These are phyloP conservation scores for Baorangia bicolor DNA, from an alignment of 768 basidiomycete species.

Conservation along the genomic window DNA sequence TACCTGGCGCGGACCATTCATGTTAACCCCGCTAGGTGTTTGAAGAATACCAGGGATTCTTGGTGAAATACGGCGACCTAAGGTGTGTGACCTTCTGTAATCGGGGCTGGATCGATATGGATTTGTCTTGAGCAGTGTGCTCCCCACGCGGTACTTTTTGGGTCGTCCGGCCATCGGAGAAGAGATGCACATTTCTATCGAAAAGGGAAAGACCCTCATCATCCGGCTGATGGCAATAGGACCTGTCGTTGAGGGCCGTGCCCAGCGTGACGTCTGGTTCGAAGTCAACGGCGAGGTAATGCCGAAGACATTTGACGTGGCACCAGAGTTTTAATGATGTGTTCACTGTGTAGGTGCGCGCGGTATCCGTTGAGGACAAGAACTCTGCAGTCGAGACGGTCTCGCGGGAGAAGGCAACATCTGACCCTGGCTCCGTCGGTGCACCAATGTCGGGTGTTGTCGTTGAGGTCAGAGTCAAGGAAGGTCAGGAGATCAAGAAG, in stretches of 20 bases:
- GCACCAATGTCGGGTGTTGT: slow-evolving; percentile 98
- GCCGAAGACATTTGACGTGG: slow-evolving; percentile 4
- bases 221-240: slow-evolving; percentile 95
- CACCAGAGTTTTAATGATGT: slow-evolving; percentile 16
- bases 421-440: slow-evolving; percentile 95
- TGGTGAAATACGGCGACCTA: slow-evolving; percentile 93
- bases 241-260: slow-evolving; percentile 86
- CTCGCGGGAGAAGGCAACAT: slow-evolving; percentile 90
- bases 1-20: slow-evolving; percentile 4
- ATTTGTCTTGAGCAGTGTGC: slow-evolving; percentile 54
- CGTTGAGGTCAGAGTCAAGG: slow-evolving; percentile 96
- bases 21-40: slow-evolving; percentile 63
- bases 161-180: slow-evolving; percentile 88
- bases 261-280: slow-evolving; percentile 96
- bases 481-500: slow-evolving; percentile 96
- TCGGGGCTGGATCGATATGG: slow-evolving; percentile 4
- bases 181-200: slow-evolving; percentile 96
- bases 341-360: slow-evolving; percentile 65
- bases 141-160: slow-evolving; percentile 97
- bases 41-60: slow-evolving; percentile 93
- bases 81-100: slow-evolving; percentile 51
- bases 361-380: slow-evolving; percentile 94
- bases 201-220: slow-evolving; percentile 95
- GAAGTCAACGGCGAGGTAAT: slow-evolving; percentile 94
- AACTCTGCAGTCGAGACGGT: slow-evolving; percentile 96